A percentile compares a stretch with the other conserved stretches of the same genome.
Evolutionary conservation across 2,329 filamentous ascomycete species (phyloP).

Genomic region (Myriosclerotinia curreyana): DNA sequence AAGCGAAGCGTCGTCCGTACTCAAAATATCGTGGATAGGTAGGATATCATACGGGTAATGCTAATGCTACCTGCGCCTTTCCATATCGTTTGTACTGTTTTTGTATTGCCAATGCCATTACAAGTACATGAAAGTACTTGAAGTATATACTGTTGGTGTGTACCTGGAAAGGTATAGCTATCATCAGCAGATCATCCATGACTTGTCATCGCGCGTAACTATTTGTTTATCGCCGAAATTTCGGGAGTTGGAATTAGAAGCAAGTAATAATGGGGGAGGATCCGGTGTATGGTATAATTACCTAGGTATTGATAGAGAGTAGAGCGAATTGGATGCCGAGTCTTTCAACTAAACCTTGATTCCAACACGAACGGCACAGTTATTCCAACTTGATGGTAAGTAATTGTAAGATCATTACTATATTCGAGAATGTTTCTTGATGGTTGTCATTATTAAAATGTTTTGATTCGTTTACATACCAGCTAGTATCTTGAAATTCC

Average conservation of each 20-base stretch:
- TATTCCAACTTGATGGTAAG: neutral
- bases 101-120: neutral
- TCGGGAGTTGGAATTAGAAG: conserved; percentile 8
- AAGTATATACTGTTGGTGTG: neutral
- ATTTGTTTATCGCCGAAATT: neutral
- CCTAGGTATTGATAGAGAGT: no score
- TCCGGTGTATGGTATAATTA: conserved; percentile 11
- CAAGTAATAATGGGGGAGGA: neutral
- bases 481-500: neutral
- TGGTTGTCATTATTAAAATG: neutral
- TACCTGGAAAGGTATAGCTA: neutral
- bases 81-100: conserved; percentile 6
- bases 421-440: neutral
- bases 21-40: neutral
- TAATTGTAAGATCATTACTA: neutral
- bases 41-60: conserved; percentile 3
- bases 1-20: neutral
- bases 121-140: neutral
- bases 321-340: neutral
- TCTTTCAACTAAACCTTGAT: neutral
- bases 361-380: conserved; percentile 9
- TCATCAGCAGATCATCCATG: conserved; percentile 1
- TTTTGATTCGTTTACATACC: conserved; percentile 10
- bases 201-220: neutral
- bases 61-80: conserved; percentile 17